Conservation (phyloP, 148 eudicot species). For the Persicaria maculosa region DNA sequence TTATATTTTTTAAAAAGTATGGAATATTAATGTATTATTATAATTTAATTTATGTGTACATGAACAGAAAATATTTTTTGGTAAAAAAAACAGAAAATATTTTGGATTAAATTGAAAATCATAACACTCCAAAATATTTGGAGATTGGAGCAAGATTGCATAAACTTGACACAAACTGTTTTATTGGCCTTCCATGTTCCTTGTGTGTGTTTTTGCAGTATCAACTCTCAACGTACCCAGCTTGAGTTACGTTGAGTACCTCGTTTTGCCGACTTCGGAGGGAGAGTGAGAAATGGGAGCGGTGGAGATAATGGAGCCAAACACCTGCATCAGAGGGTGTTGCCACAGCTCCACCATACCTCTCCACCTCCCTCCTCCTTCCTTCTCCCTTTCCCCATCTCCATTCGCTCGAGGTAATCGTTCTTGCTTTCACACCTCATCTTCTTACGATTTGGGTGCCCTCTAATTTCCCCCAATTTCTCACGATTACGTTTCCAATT, state of each 20-base stretch:
- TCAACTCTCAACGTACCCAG: too few species aligned
- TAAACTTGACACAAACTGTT: not conserved
- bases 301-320: slow-evolving; percentile 48
- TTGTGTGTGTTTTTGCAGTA: not conserved
- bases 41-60: too few species aligned
- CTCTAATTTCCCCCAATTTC: not conserved
- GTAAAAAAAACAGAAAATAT: too few species aligned
- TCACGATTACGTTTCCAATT: not conserved
- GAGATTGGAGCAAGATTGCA: not conserved
- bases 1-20: too few species aligned
- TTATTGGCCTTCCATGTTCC: not conserved
- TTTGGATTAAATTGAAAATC: too few species aligned
- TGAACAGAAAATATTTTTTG: too few species aligned
- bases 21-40: too few species aligned
- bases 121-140: too few species aligned
- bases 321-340: slow-evolving; percentile 82
- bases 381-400: slow-evolving; percentile 40
- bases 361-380: slow-evolving; percentile 70
- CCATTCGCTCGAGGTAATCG: slow-evolving; percentile 73
- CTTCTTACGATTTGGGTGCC: not conserved
- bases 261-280: too few species aligned
- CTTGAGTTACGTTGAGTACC: too few species aligned
- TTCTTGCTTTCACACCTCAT: not conserved
- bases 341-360: slow-evolving; percentile 76
- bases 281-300: slow-evolving; percentile 35